Base-by-base conservation (phyloP, 805 yeast species). In the Clavispora carvajalis region DNA sequence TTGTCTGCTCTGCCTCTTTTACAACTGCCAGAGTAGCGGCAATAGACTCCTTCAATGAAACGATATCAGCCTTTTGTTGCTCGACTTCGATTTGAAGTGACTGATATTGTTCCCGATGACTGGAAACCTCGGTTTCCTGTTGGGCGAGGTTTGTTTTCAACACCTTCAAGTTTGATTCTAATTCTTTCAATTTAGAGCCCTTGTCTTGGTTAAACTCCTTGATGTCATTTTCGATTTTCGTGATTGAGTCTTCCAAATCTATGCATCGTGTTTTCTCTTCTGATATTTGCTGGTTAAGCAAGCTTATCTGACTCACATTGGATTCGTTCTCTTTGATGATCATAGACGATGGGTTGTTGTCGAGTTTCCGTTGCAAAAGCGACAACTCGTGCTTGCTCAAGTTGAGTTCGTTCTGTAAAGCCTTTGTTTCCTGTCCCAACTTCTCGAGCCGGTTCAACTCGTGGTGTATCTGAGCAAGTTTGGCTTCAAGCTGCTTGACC, bases 181-280 rank as follows among this genome's bases (percentile, higher is more conserved):
- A 63, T 52, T 84, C 78, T 36, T 77, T 77, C 44, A 95, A 68
- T 58, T 91, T 95, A 1, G 82, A 75, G 1, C 90, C 87, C 51
- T 89, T 90, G 58, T 95, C 84, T 33, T 66, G 67, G 44, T 76
- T 78, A 57, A 89, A 91, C 52, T 93, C 98, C 38, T 73, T 69
- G 67, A 89, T 85, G 58, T 93, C 98, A 13, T 67, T 74, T 54
- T 85, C 85, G 39, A 85, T 80, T 7, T 57, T 56, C 3, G 52
- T 48, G 10, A 85, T 74, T 22, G 81, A 84, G 0, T 41, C 43
- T 23, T 66, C 57, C 29, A 67, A 68, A 3, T 51, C 52, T 1
- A 49, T 39, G 4, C 67, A 57, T 12, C 58, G 51, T 2, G 53
- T 47, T 29, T 39, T 37, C n/a, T 41, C 47, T 15, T 64, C 55